Evolutionary conservation across 2,329 filamentous ascomycete species (phyloP), one percentile per base, ranked within the genome.

Genomic region (Aureobasidium sp.): DNA sequence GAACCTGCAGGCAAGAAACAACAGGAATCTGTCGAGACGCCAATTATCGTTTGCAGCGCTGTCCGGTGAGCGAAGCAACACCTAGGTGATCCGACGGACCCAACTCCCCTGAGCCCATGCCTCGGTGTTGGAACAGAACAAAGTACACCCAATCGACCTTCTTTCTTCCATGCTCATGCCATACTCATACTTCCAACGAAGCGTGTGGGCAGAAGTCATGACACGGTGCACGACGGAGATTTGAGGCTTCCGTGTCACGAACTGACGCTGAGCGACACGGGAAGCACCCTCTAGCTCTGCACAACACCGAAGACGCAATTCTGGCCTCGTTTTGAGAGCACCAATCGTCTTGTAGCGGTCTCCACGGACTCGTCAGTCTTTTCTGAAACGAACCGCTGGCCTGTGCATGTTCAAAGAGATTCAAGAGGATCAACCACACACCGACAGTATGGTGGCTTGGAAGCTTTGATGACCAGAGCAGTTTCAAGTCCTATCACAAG

Each of bases 181-280:
- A 49, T 49, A 60, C 44, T 49, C 35, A 29, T 17, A 19, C 22
- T 42, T 19, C 24, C 31, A 31, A 42, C 31, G 37, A 6, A 40
- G 50, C 27, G 50, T 54, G 22, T 54, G 37, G 50, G 17, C 24
- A 29, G 9, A n/a, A 37, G 37, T 31, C 24, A 42, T 24, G 35
- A 27, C 45, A 60, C 57, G 57, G 40, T 27, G 35, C 45, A 60
- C 57, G 57, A 60, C 57, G 57, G 57, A 50, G 35, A 40, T 60
- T 60, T 42, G 57, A 60, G 57, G 45, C 45, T 49, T 60, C 44
- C 57, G 57, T 60, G 44, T 60, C 57, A 60, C 57, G 35, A 60
- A 50, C 44, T 35, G 33, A 60, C 42, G 54, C 42, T 58, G 54
- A 58, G 54, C 42, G 39, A 48, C 54, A 39, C 54, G 54, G 54